phyloP scores from a whole-genome alignment of 192 early-diverging fungal species.

The Spinellus fusiger region DNA sequence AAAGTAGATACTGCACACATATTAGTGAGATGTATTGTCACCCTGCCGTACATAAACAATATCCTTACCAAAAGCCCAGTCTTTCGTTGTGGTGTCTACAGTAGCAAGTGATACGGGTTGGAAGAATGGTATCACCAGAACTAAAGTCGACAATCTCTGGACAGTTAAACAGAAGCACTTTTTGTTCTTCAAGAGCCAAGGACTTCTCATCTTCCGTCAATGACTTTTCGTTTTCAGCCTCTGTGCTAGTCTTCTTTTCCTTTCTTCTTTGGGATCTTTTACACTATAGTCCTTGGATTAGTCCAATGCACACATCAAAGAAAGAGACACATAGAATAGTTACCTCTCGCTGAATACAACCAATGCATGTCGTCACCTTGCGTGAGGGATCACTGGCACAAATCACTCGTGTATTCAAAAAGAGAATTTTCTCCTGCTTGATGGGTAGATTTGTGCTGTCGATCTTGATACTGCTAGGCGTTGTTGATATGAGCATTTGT shows the following conservation, averaged over 20 bases:
- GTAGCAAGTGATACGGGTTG: conserved; percentile 94
- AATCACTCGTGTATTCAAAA: conserved; percentile 73
- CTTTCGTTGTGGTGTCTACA: conserved; percentile 93
- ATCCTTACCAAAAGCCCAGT: conserved; percentile 69
- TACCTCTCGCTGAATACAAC: conserved; percentile 81
- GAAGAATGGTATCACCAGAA: conserved; percentile 83
- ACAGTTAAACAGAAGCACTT: conserved; percentile 90
- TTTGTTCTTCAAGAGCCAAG: conserved; percentile 70
- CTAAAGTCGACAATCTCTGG: conserved; percentile 81
- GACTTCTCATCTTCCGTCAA: conserved; percentile 31
- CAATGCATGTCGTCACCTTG: conserved; percentile 72
- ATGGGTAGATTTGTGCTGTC: conserved; percentile 17
- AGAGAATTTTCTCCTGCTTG: conserved; percentile 41
- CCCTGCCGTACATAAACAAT: not conserved
- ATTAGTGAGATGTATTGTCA: not conserved
- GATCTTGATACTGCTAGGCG: not conserved
- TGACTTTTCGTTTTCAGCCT: conserved; percentile 6
- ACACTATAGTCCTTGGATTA: conserved; percentile 18
- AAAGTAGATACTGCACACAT: conserved; percentile 68
- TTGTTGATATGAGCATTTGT: not conserved
- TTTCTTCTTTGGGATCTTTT: conserved; percentile 61
- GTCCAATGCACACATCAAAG: not conserved
- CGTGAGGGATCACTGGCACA: conserved; percentile 79
- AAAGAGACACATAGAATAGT: not conserved
- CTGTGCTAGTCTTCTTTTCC: conserved; percentile 35